These are phyloP conservation scores for Athelia psychrophila DNA, from an alignment of 1,284 basidiomycete species.

Conservation along the genomic window DNA sequence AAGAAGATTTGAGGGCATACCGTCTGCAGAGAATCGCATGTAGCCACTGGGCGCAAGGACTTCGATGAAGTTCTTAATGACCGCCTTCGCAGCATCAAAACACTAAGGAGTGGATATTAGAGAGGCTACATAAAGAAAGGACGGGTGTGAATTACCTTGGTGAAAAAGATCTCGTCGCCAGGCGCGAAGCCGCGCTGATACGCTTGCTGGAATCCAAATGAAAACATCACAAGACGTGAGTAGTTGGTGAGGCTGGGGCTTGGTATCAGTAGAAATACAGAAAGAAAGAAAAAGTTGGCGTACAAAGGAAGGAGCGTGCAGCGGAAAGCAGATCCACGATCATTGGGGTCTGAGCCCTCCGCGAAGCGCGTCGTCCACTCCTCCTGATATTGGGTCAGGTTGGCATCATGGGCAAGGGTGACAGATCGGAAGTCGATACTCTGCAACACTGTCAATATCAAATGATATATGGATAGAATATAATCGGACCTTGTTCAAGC, in stretches of 20 bases:
- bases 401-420: constrained; percentile 57
- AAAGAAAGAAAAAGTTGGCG: constrained; percentile 22
- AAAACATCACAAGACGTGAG: constrained; percentile 82
- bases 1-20: constrained; percentile 28
- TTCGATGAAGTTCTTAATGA: constrained; percentile 65
- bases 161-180: constrained; percentile 64
- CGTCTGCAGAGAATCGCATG: constrained; percentile 82
- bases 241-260: constrained; percentile 65
- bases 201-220: constrained; percentile 82
- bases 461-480: background rate
- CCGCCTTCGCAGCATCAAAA: constrained; percentile 64
- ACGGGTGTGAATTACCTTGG: constrained; percentile 42
- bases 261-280: constrained; percentile 11
- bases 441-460: constrained; percentile 29
- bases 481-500: constrained; percentile 60
- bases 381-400: constrained; percentile 54
- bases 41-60: constrained; percentile 69
- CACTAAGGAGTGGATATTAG: constrained; percentile 41
- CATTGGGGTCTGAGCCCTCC: constrained; percentile 51
- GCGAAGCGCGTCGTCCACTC: constrained; percentile 63
- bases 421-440: constrained; percentile 64
- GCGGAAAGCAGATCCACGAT: constrained; percentile 61
- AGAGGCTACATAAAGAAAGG: background rate
- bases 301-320: constrained; percentile 73
- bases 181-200: constrained; percentile 65